phyloP scores from a whole-genome alignment of 352 stramenopile genomes.

The Phytopythium helicoides region DNA sequence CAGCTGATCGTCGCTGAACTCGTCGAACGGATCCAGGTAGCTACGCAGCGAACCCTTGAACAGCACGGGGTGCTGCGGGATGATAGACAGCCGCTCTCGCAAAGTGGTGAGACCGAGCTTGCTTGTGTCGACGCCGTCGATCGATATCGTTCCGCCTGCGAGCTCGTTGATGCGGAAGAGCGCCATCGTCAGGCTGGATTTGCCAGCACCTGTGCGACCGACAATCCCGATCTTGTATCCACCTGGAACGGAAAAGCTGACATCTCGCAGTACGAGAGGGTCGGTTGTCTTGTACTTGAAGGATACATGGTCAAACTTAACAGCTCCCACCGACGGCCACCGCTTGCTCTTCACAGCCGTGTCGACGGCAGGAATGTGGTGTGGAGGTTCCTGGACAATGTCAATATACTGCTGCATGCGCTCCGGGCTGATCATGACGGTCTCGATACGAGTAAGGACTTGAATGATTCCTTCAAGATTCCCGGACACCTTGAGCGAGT shows the following conservation, averaged over 20 bases:
- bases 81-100: conserved; percentile 82
- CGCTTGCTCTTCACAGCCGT: too few species aligned
- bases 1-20: too few species aligned
- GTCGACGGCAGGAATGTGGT: too few species aligned
- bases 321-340: conserved; percentile 75
- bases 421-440: conserved; percentile 89
- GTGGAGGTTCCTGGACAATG: conserved; percentile 31
- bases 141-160: conserved; percentile 68
- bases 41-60: too few species aligned
- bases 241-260: conserved; percentile 21
- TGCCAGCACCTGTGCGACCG: conserved; percentile 87
- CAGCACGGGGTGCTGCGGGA: too few species aligned
- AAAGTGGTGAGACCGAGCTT: conserved; percentile 79
- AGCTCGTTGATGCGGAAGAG: conserved; percentile 90
- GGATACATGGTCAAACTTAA: conserved; percentile 82
- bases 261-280: conserved; percentile 34
- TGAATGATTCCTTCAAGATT: conserved; percentile 83
- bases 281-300: conserved; percentile 87
- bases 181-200: conserved; percentile 81
- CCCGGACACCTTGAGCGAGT: conserved; percentile 83
- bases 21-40: too few species aligned
- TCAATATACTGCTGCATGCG: conserved; percentile 89
- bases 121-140: conserved; percentile 86
- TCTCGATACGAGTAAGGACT: conserved; percentile 40
- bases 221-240: conserved; percentile 87